Evolutionary conservation across 23 red algal species (phyloP).

Genomic region (Gracilaria gracilis): DNA sequence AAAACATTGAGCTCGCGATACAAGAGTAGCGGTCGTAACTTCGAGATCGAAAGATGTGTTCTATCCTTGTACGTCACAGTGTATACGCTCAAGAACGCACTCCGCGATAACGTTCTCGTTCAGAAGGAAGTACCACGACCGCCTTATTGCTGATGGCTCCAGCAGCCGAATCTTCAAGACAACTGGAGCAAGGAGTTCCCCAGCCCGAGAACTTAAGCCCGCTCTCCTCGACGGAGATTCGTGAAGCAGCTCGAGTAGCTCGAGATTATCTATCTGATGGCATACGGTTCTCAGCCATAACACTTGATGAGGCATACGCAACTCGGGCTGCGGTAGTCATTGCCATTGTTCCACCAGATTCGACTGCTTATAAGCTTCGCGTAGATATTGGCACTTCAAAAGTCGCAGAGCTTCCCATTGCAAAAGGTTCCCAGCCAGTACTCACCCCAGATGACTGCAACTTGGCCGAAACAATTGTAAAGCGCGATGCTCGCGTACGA

Average conservation of each 20-base stretch:
- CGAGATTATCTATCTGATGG: constrained; percentile 20
- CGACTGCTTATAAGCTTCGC: constrained; percentile 10
- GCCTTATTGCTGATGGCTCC: constrained; percentile 23
- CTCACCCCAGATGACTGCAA: constrained; percentile 62
- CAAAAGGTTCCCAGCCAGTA: constrained; percentile 34
- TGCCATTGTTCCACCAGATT: constrained; percentile 2
- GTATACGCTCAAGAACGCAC: neutral
- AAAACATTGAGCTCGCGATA: neutral
- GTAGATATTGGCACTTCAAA: neutral
- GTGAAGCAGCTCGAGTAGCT: neutral
- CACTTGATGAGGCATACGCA: constrained; percentile 9
- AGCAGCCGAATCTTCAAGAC: constrained; percentile 17
- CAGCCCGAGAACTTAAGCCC: neutral
- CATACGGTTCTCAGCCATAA: constrained; percentile 24
- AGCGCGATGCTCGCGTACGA: constrained; percentile 11
- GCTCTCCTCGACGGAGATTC: neutral
- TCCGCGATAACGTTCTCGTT: neutral
- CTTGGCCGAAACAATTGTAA: constrained; percentile 48
- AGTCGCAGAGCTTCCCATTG: neutral
- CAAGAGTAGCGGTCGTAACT: no score
- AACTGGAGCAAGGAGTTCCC: neutral
- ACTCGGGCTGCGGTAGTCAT: constrained; percentile 14
- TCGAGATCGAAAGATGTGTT: neutral
- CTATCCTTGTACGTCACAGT: neutral
- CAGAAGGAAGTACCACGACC: no score